Conservation (phyloP, 1,284 basidiomycete genomes). For the Pseudozyma thailandica region DNA sequence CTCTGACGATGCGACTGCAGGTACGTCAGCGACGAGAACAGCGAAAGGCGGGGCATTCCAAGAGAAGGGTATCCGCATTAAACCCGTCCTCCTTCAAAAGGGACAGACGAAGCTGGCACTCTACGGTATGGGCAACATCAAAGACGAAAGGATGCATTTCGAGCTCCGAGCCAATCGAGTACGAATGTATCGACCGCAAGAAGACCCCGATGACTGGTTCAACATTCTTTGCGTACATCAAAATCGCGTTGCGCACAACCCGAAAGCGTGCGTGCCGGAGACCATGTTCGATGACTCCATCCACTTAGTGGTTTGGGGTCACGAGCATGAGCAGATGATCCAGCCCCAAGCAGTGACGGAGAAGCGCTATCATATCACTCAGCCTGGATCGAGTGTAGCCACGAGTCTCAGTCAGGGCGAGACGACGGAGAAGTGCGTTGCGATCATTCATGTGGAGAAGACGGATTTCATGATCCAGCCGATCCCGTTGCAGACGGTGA, state of each 20-base stretch:
- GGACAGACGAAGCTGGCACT: constrained; percentile 85
- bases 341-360: constrained; percentile 88
- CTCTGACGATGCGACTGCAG: constrained; percentile 36
- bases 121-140: constrained; percentile 96
- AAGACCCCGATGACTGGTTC: constrained; percentile 84
- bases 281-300: constrained; percentile 96
- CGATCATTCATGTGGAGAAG: constrained; percentile 72
- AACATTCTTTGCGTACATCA: constrained; percentile 94
- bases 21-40: constrained; percentile 46
- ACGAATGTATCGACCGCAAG: constrained; percentile 91
- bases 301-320: constrained; percentile 95
- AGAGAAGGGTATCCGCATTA: constrained; percentile 82
- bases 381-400: constrained; percentile 94
- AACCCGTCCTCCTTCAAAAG: constrained; percentile 88
- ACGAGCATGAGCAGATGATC: constrained; percentile 97
- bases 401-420: constrained; percentile 74
- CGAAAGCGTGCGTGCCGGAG: constrained; percentile 91
- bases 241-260: constrained; percentile 93
- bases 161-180: constrained; percentile 93
- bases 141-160: constrained; percentile 94
- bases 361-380: constrained; percentile 89
- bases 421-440: constrained; percentile 55
- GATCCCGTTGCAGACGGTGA: constrained; percentile 86
- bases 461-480: constrained; percentile 87
- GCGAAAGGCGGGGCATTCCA: constrained; percentile 72